Percentiles rank a stretch among this genome's conserved stretches.
These are phyloP conservation scores for Tolypocladium tundrense DNA, from an alignment of 2,329 filamentous ascomycete genomes.

Conservation along the genomic window DNA sequence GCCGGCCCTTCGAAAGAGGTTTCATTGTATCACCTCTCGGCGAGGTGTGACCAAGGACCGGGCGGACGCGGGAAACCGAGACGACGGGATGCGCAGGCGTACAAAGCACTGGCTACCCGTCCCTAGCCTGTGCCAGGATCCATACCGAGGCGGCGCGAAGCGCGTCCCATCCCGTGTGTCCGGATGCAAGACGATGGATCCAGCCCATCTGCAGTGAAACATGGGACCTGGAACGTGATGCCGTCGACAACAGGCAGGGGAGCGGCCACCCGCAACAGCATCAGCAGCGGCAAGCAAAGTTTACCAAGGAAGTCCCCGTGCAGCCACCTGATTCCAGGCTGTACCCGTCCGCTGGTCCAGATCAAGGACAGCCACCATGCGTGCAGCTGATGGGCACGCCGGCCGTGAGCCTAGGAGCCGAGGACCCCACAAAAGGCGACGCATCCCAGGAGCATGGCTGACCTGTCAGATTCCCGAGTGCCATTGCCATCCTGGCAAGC, in stretches of 20 bases:
- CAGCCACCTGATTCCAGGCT: background rate
- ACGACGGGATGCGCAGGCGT: background rate
- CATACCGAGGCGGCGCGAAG: background rate
- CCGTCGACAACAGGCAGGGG: background rate
- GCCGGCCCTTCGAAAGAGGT: background rate
- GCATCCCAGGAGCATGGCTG: conserved; percentile 8
- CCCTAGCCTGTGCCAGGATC: background rate
- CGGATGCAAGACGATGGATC: background rate
- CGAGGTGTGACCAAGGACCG: background rate
- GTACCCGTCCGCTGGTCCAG: background rate
- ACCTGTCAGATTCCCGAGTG: conserved; percentile 15
- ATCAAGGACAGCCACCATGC: background rate
- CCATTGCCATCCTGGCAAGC: conserved; percentile 7
- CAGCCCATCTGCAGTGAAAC: conserved; percentile 1
- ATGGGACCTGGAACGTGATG: conserved; percentile 1
- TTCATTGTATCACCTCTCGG: background rate
- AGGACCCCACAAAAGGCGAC: conserved; percentile 6
- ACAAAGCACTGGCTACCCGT: background rate
- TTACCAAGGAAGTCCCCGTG: background rate
- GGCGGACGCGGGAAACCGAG: background rate
- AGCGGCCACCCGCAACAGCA: background rate
- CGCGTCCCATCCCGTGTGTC: background rate
- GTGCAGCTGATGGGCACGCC: background rate
- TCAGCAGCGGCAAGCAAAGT: background rate
- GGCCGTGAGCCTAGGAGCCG: background rate